Evolutionary conservation across 2,329 filamentous ascomycete species (phyloP).

Genomic region (Pyrenophora graminea): DNA sequence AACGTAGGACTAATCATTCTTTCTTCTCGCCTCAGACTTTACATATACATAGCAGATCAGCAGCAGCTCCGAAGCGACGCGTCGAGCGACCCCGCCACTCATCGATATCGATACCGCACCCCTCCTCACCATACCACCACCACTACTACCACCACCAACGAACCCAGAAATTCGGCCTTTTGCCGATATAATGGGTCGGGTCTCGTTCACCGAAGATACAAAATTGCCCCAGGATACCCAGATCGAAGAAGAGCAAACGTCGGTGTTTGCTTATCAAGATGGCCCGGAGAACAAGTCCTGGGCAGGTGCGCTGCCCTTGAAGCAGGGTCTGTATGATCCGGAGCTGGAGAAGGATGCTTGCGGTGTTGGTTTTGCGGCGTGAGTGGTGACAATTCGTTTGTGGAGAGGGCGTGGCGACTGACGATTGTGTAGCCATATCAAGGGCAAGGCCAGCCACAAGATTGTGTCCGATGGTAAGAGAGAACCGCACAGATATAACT

Average conservation of each 20-base stretch:
- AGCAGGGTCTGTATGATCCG: constrained; percentile 98
- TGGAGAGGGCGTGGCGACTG: constrained; percentile 21
- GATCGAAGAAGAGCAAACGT: constrained; percentile 63
- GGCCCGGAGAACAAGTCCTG: constrained; percentile 81
- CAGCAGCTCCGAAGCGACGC: constrained; percentile 30
- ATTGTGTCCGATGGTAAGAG: constrained; percentile 93
- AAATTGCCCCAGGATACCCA: constrained; percentile 51
- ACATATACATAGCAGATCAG: constrained; percentile 27
- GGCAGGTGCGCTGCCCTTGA: constrained; percentile 93
- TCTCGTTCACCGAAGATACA: constrained; percentile 57
- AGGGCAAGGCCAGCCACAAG: constrained; percentile 96
- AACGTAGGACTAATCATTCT: constrained; percentile 19
- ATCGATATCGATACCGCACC: constrained; percentile 27
- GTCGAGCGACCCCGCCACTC: constrained; percentile 30
- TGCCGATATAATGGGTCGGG: constrained; percentile 60
- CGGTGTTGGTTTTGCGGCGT: constrained; percentile 98
- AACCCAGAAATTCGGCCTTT: constrained; percentile 50
- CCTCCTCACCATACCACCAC: background rate
- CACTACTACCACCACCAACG: constrained; percentile 21
- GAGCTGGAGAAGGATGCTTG: constrained; percentile 98
- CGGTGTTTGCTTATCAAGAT: constrained; percentile 82
- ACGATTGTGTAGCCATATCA: constrained; percentile 75
- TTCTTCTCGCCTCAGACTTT: constrained; percentile 11
- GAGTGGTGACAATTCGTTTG: constrained; percentile 48
- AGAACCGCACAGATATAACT: background rate